Percentiles rank a stretch among this genome's conserved stretches.
Evolutionary conservation across 2,329 filamentous ascomycete genomes (phyloP).

Genomic region (Aspergillus pseudoterreus): DNA sequence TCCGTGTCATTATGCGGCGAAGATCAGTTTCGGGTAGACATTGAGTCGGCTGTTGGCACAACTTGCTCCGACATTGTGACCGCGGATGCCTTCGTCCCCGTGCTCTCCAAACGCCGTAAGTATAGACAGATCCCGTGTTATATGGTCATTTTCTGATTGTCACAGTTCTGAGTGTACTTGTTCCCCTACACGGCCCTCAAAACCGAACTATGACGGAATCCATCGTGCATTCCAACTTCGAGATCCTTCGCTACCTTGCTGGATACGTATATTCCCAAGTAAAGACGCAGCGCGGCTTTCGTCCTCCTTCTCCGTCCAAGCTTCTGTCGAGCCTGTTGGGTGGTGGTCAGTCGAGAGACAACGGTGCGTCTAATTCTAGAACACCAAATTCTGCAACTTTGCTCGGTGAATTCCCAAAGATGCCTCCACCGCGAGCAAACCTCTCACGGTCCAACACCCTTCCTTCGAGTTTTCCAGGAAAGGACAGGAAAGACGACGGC

Average conservation of each 20-base stretch:
- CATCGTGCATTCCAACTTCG: constrained; percentile 73
- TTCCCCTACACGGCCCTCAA: constrained; percentile 63
- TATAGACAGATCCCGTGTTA: constrained; percentile 11
- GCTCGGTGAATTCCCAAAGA: constrained; percentile 43
- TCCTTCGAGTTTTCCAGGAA: constrained; percentile 46
- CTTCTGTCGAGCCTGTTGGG: constrained; percentile 78
- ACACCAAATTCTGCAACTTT: constrained; percentile 33
- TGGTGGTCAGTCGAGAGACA: constrained; percentile 43
- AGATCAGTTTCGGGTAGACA: constrained; percentile 54
- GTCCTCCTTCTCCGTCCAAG: constrained; percentile 84
- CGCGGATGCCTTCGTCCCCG: constrained; percentile 68
- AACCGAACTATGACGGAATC: constrained; percentile 51
- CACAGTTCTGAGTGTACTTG: constrained; percentile 68
- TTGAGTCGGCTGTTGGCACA: constrained; percentile 65
- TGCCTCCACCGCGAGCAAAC: constrained; percentile 35
- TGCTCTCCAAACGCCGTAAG: constrained; percentile 70
- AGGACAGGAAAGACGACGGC: constrained; percentile 40
- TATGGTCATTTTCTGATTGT: constrained; percentile 8
- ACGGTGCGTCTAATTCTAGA: constrained; percentile 29
- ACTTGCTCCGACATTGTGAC: constrained; percentile 71
- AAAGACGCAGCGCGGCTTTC: constrained; percentile 58
- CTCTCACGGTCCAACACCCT: constrained; percentile 42
- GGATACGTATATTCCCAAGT: constrained; percentile 62
- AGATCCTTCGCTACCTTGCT: constrained; percentile 67
- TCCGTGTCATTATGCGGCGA: constrained; percentile 69